Base-by-base conservation (phyloP, 2,329 filamentous ascomycete species). In the Xylaria hypoxylon region DNA sequence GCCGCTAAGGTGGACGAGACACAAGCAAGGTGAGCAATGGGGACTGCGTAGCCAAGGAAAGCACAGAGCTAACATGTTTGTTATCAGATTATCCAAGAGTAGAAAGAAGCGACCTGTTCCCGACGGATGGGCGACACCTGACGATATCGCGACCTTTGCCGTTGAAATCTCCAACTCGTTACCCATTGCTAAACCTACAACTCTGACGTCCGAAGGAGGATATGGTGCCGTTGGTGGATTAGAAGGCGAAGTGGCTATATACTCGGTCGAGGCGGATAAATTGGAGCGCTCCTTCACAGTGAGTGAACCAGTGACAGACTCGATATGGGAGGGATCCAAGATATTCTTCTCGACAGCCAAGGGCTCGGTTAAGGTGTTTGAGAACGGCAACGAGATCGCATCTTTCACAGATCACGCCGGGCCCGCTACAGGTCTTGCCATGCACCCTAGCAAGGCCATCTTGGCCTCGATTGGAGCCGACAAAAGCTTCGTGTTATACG, bases 401-500 rank as follows among this genome's bases (percentile, higher is more conserved):
- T 88, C 88, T 50, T 89, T 97, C 72, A 84, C 86, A n/a, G 90
- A 92, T 59, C 96, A 99, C 79, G 92, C 94, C 24, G 95, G 94
- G 4, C 85, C 92, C 63, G 91, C 89, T 1, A 96, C 90, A 8
- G 90, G 88, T 5, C 80, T 99, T 64, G 89, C 93, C 40, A 77
- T 94, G 7, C 96, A 99, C 78, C 93, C 96, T 1, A 91, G 92
- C 70, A 92, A 91, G 44, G 88, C 91, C 59, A 88, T 99, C 63
- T 78, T 97, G 52, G 95, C 92, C 2, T 97, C 95, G 0, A 92
- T 96, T 38, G 94, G 95, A 55, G 87, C 89, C 1, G 96, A 99
- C 79, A 97, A 97, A 87, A 95, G 92, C 79, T 94, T 97, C 75
- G 88, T 94, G 1, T 88, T 98, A 68, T 97, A 98, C 79, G 93